Evolutionary conservation across 257 asterid species (phyloP).

Genomic region (Haberlea rhodopensis): DNA sequence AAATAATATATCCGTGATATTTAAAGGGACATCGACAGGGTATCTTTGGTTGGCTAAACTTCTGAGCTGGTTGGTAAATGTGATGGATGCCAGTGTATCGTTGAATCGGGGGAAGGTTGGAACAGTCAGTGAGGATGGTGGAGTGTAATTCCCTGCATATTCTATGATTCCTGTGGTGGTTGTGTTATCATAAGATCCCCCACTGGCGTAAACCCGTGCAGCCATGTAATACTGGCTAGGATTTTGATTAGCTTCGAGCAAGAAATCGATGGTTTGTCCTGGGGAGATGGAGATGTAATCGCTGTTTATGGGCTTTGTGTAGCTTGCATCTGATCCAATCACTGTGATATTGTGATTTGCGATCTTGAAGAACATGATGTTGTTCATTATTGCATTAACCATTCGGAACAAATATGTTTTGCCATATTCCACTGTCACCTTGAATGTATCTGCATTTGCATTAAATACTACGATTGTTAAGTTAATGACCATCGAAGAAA

Average conservation of each 20-base stretch:
- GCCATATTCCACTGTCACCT: conserved; percentile 8
- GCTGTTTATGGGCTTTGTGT: conserved; percentile 43
- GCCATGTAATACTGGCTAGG: conserved; percentile 61
- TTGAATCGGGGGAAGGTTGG: conserved; percentile 41
- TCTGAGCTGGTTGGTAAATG: conserved; percentile 44
- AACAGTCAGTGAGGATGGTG: conserved; percentile 28
- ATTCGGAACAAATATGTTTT: conserved; percentile 10
- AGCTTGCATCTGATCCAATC: conserved; percentile 56
- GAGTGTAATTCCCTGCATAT: conserved; percentile 35
- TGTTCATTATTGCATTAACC: conserved; percentile 12
- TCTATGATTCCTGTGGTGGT: conserved; percentile 55
- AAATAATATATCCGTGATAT: conserved; percentile 8
- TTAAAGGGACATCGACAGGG: conserved; percentile 24
- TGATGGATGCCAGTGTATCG: conserved; percentile 36
- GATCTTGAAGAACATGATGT: conserved; percentile 9
- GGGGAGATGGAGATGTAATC: conserved; percentile 54
- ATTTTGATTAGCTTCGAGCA: conserved; percentile 46
- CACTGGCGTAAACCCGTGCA: conserved; percentile 39
- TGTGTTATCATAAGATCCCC: conserved; percentile 31
- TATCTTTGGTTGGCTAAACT: conserved; percentile 31
- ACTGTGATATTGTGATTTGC: conserved; percentile 38
- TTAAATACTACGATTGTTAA: no score
- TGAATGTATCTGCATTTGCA: conserved; percentile 17
- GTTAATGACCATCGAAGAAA: no score
- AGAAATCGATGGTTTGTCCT: conserved; percentile 54